Percentiles rank a stretch among this genome's conserved stretches.
These are phyloP conservation scores for Fraxinus albicans DNA, from an alignment of 305 asterid genomes.

Conservation along the genomic window DNA sequence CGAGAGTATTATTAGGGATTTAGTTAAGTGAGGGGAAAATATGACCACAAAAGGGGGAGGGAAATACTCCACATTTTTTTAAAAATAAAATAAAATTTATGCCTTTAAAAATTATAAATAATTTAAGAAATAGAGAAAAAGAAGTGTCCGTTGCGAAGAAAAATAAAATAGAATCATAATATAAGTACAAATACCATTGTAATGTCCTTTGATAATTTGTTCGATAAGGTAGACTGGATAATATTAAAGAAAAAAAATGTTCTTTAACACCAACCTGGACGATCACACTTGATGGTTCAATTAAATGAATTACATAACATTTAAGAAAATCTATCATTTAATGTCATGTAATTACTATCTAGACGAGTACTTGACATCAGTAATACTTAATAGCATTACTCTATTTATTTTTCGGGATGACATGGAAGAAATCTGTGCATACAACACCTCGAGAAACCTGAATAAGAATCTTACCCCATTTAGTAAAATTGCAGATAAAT, in stretches of 20 bases:
- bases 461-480: not conserved
- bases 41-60: slow-evolving; percentile 1
- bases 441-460: not conserved
- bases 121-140: not conserved
- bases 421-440: not conserved
- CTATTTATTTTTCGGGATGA: not conserved
- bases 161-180: no score
- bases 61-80: not conserved
- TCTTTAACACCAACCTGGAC: not conserved
- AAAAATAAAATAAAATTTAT: no score
- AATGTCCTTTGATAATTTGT: no score
- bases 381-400: no score
- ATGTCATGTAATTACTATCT: no score
- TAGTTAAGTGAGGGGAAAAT: slow-evolving; percentile 13
- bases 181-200: not conserved
- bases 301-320: no score
- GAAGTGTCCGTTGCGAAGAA: not conserved
- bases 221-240: not conserved
- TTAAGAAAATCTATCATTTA: no score
- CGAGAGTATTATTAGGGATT: slow-evolving; percentile 30
- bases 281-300: not conserved
- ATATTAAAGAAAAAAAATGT: not conserved
- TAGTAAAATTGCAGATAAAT: not conserved
- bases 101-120: not conserved
- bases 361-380: no score